Evolutionary conservation across 2,329 filamentous ascomycete genomes (phyloP).

Genomic region (Alternaria longipes): DNA sequence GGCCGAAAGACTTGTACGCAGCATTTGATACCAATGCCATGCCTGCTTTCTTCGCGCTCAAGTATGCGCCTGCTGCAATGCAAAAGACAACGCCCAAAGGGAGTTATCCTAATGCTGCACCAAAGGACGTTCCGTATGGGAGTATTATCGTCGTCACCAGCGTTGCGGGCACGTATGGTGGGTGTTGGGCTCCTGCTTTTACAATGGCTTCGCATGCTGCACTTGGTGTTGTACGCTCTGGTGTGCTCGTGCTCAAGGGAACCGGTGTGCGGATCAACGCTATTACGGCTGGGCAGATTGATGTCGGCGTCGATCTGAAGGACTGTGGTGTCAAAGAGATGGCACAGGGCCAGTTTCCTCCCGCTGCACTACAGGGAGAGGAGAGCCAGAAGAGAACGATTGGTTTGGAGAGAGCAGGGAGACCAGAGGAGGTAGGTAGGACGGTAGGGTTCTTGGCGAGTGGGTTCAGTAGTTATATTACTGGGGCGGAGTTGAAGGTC

Average conservation of each 20-base stretch:
- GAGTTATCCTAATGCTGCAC: constrained; percentile 67
- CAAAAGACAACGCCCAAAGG: constrained; percentile 65
- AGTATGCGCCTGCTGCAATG: constrained; percentile 72
- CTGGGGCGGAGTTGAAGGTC: constrained; percentile 68
- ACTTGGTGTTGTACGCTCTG: constrained; percentile 67
- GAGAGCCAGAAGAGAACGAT: constrained; percentile 61
- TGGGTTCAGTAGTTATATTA: constrained; percentile 70
- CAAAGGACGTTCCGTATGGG: constrained; percentile 68
- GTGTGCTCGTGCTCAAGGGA: constrained; percentile 66
- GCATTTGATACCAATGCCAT: constrained; percentile 69
- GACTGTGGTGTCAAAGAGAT: constrained; percentile 48
- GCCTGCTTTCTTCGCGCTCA: constrained; percentile 71
- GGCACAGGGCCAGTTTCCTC: constrained; percentile 65
- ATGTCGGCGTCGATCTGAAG: constrained; percentile 58
- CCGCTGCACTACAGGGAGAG: constrained; percentile 61
- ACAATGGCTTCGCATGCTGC: constrained; percentile 70
- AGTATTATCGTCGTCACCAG: constrained; percentile 69
- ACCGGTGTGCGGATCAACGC: constrained; percentile 69
- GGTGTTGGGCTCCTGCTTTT: constrained; percentile 68
- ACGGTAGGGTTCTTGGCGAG: constrained; percentile 70
- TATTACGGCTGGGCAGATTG: constrained; percentile 58
- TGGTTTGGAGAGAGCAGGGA: constrained; percentile 66
- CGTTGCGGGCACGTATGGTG: constrained; percentile 66
- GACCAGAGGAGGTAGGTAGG: constrained; percentile 66
- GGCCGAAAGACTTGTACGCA: constrained; percentile 63